Evolutionary conservation across 768 basidiomycete genomes (phyloP), one percentile per base, ranked within the genome.

Genomic region (Pleurotus djamor): DNA sequence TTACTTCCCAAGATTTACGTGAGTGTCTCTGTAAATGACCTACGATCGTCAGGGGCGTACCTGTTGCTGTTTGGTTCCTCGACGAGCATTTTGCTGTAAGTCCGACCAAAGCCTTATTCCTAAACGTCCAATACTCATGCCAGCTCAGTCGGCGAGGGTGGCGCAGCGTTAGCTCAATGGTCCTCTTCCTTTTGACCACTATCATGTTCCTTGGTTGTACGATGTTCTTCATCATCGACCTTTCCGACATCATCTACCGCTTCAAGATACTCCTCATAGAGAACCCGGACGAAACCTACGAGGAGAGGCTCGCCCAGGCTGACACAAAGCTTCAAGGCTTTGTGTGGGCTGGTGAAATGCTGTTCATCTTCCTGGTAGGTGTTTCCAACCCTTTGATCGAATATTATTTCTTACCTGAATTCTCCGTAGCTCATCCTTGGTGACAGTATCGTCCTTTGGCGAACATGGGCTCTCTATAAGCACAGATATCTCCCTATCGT

Each of bases 391-490:
- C 0, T 21, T 36, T 36, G 8, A 32, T n/a, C 16, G 43, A 4
- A 37, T 8, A 5, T 35, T 52, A 8, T 36, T 41, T 1, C 37
- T 45, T 8, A 58, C 14, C 13, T 5, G 12, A 32, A 5, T 7
- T 47, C 8, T 16, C 3, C 44, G 12, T 33, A 72, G 70, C 50
- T 72, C 13, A 67, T 68, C 38, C 64, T 70, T 3, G 70, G 71
- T 14, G 71, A 72, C 50, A 65, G 65, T 5, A 68, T 71, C n/a
- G 71, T 72, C 13, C 60, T 72, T 32, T 72, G 71, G 71, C 62
- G 71, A 56, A 70, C 70, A 13, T 69, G 67, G 67, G 62, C 61
- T 2, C 52, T 72, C 3, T 72, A 62, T 52, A 37, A 57, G 41
- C 62, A 64, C 8, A 55, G 57, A 7, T 57, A 61, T 36, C 57